Evolutionary conservation across 371 early-diverging fungal genomes (phyloP), one percentile per base, ranked within the genome.

Genomic region (Nosema granulosis): DNA sequence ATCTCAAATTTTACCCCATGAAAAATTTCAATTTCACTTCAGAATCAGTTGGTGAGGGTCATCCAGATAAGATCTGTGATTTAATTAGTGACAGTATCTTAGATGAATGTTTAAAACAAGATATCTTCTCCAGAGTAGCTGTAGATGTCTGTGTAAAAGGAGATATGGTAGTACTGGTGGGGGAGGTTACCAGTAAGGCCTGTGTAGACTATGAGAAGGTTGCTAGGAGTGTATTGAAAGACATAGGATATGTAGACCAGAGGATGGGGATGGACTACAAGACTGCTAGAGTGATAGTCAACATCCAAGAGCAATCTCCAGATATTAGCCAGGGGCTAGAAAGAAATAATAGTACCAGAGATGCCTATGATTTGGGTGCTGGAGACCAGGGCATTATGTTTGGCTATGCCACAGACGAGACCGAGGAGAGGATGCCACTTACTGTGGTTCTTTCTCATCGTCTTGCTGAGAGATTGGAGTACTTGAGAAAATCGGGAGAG

Each of bases 21-120:
- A 63, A 32, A 63, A 63, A 28, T 3, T 63, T 63, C 26, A 3
- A 35, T 28, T 96, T 94, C 89, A 96, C 96, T 79, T 94, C 94
- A 79, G 96, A 96, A 87, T 94, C 94, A 78, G 96, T 96, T 85
- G 95, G 96, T 84, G 94, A 94, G 88, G 96, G 96, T 78, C 96
- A 96, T 87, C 95, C 96, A 91, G 93, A 97, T 90, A 97, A 97
- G 90, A 94, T 97, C 86, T 95, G 95, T 88, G 97, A 97, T 87
- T 96, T 96, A 88, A 89, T 94, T 83, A 91, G 91, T 68, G 94
- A 97, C 87, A 94, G 95, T 80, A 95, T 97, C 82, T 88, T 97
- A 82, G 97, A 97, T 87, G 95, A 94, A 71, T 95, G 95, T 59
- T 88, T 89, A 93, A 80, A 35, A 29, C 63, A 80, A 51, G 97